phyloP scores from a whole-genome alignment of 805 yeast genomes.

The Pichia paraexigua region DNA sequence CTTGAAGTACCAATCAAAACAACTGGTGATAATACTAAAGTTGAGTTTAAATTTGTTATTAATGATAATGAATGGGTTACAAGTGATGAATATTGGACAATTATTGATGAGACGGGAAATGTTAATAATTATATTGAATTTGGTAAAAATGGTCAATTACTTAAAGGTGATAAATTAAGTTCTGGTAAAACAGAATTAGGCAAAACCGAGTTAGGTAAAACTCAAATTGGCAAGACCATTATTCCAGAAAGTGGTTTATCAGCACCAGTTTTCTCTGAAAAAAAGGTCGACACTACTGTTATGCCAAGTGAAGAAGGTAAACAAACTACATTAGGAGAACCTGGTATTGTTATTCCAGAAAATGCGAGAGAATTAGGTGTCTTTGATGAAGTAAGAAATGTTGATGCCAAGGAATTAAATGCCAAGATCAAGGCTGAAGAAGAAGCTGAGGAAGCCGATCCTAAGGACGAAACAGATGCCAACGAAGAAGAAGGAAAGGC shows the following conservation, averaged over 20 bases:
- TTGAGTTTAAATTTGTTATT: conserved; percentile 47
- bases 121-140: conserved; percentile 42
- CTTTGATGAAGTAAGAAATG: conserved; percentile 49
- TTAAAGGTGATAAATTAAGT: conserved; percentile 22
- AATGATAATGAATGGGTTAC: conserved; percentile 49
- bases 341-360: conserved; percentile 63
- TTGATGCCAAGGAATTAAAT: conserved; percentile 53
- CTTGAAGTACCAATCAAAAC: conserved; percentile 24
- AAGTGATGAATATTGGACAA: conserved; percentile 32
- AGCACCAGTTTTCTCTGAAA: conserved; percentile 1
- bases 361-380: conserved; percentile 61
- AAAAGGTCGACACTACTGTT: conserved; percentile 27
- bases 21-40: conserved; percentile 17
- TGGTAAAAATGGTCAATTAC: conserved; percentile 29
- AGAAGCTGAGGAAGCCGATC: conserved; percentile 6
- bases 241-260: conserved; percentile 9
- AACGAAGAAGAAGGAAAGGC: conserved; percentile 17
- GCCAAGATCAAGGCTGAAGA: conserved; percentile 17
- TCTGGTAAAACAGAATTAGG: conserved; percentile 34
- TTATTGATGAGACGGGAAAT: conserved; percentile 42
- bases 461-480: conserved; percentile 9
- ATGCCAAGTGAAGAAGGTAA: conserved; percentile 40
- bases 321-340: conserved; percentile 49
- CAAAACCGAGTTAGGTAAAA: conserved; percentile 33
- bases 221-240: conserved; percentile 21